Percentiles rank a stretch among this genome's conserved stretches.
phyloP scores from a whole-genome alignment of 306 rosid genomes.

The barrel medic (Medicago truncatula) region DNA sequence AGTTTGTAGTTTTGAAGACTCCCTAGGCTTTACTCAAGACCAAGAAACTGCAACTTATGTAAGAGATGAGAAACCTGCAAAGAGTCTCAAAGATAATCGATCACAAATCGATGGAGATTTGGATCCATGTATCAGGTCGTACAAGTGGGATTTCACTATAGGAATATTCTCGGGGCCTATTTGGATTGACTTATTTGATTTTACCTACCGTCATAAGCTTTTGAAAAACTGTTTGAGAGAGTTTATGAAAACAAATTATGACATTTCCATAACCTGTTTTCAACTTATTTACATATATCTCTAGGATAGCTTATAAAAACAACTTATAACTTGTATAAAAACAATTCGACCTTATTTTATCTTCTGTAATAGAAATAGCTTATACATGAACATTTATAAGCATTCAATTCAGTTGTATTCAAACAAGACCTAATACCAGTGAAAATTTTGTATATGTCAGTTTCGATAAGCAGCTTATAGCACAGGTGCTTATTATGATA shows the following conservation, averaged over 20 bases:
- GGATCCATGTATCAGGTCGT: not conserved
- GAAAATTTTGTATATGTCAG: not conserved
- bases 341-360: no score
- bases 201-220: not conserved
- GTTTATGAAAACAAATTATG: not conserved
- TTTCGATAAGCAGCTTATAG: no score
- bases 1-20: not conserved
- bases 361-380: not conserved
- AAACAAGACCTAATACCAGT: not conserved
- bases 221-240: not conserved
- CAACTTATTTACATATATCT: not conserved
- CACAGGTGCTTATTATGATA: no score
- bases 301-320: not conserved
- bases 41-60: not conserved
- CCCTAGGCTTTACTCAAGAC: not conserved
- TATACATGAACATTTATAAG: not conserved
- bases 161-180: not conserved
- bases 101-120: not conserved
- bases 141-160: not conserved
- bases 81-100: not conserved
- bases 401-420: not conserved
- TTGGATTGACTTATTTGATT: not conserved
- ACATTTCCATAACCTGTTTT: not conserved
- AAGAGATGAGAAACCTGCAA: slow-evolving; percentile 1
- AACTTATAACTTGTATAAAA: not conserved